phyloP scores from a whole-genome alignment of 108 stramenopile species.

The Nitzschia sp. region DNA sequence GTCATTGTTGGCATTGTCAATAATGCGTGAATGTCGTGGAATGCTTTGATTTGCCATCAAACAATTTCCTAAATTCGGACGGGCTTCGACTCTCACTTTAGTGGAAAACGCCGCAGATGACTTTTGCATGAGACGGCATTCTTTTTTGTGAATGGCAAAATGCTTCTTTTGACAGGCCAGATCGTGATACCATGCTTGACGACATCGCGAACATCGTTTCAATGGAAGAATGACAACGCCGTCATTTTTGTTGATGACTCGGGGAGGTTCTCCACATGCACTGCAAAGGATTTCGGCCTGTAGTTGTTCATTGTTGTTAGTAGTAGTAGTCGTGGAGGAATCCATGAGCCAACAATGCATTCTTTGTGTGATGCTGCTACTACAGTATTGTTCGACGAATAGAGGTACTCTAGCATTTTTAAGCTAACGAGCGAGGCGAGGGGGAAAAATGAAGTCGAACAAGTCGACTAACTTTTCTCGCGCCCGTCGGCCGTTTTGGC shows the following conservation, averaged over 20 bases:
- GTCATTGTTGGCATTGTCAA: background rate
- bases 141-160: slow-evolving; percentile 55
- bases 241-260: background rate
- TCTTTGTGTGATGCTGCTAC: too few relatives aligned
- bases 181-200: slow-evolving; percentile 61
- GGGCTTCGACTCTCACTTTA: slow-evolving; percentile 37
- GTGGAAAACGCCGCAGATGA: background rate
- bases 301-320: too few relatives aligned
- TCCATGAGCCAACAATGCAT: too few relatives aligned
- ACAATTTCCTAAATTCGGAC: slow-evolving; percentile 50
- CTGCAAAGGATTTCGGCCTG: background rate
- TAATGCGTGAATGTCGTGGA: slow-evolving; percentile 36
- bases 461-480: too few relatives aligned
- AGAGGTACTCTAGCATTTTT: too few relatives aligned
- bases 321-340: too few relatives aligned
- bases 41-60: slow-evolving; percentile 42
- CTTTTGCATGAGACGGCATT: slow-evolving; percentile 21
- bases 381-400: too few relatives aligned
- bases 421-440: too few relatives aligned
- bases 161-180: slow-evolving; percentile 52
- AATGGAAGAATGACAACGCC: slow-evolving; percentile 20
- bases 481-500: too few relatives aligned
- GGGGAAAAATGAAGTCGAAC: too few relatives aligned
- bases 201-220: slow-evolving; percentile 59
- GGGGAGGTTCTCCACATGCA: slow-evolving; percentile 26